Conservation (phyloP, 2,329 filamentous ascomycete genomes). For the Fusarium sp. region DNA sequence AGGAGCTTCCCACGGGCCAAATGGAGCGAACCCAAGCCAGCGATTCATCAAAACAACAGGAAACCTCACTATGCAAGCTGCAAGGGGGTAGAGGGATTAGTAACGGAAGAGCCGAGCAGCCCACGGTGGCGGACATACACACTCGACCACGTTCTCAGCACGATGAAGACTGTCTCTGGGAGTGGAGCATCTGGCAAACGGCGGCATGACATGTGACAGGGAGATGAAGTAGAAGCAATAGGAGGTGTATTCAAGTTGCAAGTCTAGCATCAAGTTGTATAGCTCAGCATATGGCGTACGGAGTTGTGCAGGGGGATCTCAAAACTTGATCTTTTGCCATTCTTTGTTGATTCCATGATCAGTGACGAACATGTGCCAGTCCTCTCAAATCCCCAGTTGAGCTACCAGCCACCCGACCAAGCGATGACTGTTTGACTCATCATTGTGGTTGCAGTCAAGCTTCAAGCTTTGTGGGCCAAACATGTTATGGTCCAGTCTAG, state of each 20-base stretch:
- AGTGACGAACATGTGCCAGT: slow-evolving; percentile 9
- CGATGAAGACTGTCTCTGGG: slow-evolving; percentile 6
- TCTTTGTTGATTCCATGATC: slow-evolving; percentile 8
- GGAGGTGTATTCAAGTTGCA: slow-evolving; percentile 16
- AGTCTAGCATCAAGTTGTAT: slow-evolving; percentile 41
- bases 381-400: neutral
- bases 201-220: slow-evolving; percentile 15
- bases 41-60: slow-evolving; percentile 21
- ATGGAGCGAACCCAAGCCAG: slow-evolving; percentile 14
- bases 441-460: slow-evolving; percentile 12
- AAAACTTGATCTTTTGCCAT: slow-evolving; percentile 30
- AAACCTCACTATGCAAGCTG: slow-evolving; percentile 45
- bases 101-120: slow-evolving; percentile 22
- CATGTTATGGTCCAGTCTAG: slow-evolving; percentile 18
- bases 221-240: slow-evolving; percentile 2
- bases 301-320: slow-evolving; percentile 38
- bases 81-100: slow-evolving; percentile 40
- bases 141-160: slow-evolving; percentile 9
- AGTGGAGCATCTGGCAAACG: slow-evolving; percentile 31
- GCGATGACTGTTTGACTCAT: slow-evolving; percentile 14
- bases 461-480: slow-evolving; percentile 29
- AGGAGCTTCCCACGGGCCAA: slow-evolving; percentile 13
- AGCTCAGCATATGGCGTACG: slow-evolving; percentile 41
- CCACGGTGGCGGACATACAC: slow-evolving; percentile 28
- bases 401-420: slow-evolving; percentile 16